phyloP scores from a whole-genome alignment of 257 asterid genomes.

The Paulownia fortunei region DNA sequence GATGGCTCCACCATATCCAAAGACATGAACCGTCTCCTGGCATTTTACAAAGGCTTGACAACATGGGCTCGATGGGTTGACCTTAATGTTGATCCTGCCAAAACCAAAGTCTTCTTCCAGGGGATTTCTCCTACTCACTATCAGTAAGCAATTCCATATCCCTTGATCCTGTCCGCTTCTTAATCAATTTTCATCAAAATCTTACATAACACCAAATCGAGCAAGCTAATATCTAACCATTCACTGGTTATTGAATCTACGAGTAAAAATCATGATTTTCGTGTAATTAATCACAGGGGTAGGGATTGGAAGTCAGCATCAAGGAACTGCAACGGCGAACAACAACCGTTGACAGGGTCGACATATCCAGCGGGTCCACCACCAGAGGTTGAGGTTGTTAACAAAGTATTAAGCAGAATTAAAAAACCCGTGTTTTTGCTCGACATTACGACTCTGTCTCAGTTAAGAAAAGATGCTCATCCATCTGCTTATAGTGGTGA shows the following conservation, averaged over 20 bases:
- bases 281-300: conserved; percentile 47
- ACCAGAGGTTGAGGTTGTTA: conserved; percentile 56
- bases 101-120: conserved; percentile 69
- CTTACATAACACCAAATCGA: background rate
- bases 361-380: conserved; percentile 66
- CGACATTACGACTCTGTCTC: conserved; percentile 71
- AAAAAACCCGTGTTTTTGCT: conserved; percentile 56
- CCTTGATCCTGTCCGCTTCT: no score
- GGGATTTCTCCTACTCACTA: conserved; percentile 77
- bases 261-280: background rate
- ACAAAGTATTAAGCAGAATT: conserved; percentile 52
- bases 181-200: background rate
- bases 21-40: conserved; percentile 72
- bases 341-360: conserved; percentile 58
- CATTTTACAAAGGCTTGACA: conserved; percentile 64
- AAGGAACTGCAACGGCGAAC: conserved; percentile 63
- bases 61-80: conserved; percentile 79
- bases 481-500: conserved; percentile 68
- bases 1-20: conserved; percentile 53
- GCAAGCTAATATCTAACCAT: background rate
- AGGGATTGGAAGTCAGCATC: conserved; percentile 58
- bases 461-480: conserved; percentile 80
- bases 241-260: background rate
- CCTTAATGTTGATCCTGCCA: conserved; percentile 56
- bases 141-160: conserved; percentile 42